Evolutionary conservation across 192 early-diverging fungal genomes (phyloP), one percentile per base, ranked within the genome.

Genomic region (Coemansia sp.): DNA sequence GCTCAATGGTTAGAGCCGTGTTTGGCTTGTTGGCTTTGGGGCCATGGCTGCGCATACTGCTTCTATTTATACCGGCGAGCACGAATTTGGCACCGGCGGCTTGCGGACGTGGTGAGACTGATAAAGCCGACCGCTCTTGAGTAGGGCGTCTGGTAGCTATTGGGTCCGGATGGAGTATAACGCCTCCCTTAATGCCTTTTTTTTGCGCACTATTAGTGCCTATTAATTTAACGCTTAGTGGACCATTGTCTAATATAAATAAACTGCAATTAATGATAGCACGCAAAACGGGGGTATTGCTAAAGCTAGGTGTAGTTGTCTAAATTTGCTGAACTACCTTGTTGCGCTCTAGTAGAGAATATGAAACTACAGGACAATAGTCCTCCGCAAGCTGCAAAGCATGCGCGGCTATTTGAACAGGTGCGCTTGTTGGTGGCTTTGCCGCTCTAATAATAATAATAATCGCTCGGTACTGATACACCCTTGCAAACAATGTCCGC

Each of bases 11-110:
- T 0, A 56, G 68, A 32, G 65, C 59, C 15, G 63, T 65, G 22
- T 61, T 82, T 32, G 56, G 64, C 46, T 40, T 68, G 15, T 42
- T 74, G 38, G 65, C 59, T 13, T 40, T 40, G 36, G n/a, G 59
- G 19, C 59, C 59, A 40, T 69, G 65, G 24, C 64, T 64, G 19
- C 44, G 65, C 10, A 45, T 62, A n/a, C 19, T 50, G 34, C 15
- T 61, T 27, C n/a, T 72, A 36, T 64, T 66, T 13, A 5, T 66
- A 4, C 64, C 64, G n/a, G 9, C 36, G 17, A 61, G n/a, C 17
- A 12, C 20, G 22, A 48, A 9, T 50, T 15, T 4, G 27, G 55
- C 27, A n/a, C 27, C 3, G 34, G 55, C 46, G 46, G 46, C 46
- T 48, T 48, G n/a, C 8, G 46, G 19, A 48, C n/a, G 46, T 19